Conservation (phyloP, 192 early-diverging fungal species). For the Chytriomyces sp. region DNA sequence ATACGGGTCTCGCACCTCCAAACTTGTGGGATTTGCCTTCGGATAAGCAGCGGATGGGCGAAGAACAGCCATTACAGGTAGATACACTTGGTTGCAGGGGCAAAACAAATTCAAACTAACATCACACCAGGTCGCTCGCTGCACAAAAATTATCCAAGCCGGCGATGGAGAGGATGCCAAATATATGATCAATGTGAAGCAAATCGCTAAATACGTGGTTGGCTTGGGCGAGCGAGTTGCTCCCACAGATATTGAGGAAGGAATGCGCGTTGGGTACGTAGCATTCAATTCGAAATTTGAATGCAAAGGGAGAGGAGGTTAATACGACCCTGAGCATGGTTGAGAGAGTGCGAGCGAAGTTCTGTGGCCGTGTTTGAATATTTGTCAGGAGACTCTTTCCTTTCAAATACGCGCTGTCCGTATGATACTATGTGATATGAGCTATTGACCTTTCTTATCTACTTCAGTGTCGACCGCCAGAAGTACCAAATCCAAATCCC, state of each 20-base stretch:
- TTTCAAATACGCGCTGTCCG: no score
- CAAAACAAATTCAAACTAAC: not conserved
- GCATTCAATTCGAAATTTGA: not conserved
- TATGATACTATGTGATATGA: not conserved
- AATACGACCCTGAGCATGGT: no score
- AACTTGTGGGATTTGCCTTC: conserved; percentile 99
- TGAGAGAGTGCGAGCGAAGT: no score
- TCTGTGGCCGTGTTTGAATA: no score
- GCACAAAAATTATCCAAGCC: conserved; percentile 98
- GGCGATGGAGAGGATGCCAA: conserved; percentile 88
- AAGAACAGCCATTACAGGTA: conserved; percentile 91
- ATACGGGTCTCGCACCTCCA: conserved; percentile 96
- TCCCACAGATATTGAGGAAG: conserved; percentile 99
- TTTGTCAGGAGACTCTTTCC: no score
- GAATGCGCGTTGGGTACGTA: conserved; percentile 92
- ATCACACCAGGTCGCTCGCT: conserved; percentile 80
- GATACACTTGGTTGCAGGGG: not conserved
- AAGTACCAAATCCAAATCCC: conserved; percentile 99
- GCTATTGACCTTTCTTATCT: conserved; percentile 42
- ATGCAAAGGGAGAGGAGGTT: not conserved
- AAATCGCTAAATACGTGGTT: conserved; percentile 99
- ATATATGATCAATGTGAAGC: conserved; percentile 98
- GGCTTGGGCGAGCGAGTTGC: conserved; percentile 94
- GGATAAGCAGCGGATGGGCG: conserved; percentile 95
- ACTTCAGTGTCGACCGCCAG: conserved; percentile 85